Evolutionary conservation across 768 basidiomycete species (phyloP).

Genomic region (Psilocybe cyanescens): DNA sequence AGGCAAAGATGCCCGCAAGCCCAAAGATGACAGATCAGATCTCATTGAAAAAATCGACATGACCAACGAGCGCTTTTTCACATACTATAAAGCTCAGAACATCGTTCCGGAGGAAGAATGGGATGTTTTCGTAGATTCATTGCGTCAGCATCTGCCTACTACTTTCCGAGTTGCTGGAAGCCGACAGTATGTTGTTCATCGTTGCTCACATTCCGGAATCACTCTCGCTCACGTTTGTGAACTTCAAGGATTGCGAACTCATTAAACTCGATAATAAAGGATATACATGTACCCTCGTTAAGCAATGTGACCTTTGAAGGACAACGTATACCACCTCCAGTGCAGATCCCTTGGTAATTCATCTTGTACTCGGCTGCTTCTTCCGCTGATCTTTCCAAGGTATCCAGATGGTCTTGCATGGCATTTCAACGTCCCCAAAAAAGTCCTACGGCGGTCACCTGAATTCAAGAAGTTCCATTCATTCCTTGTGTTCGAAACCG

Average conservation of each 20-base stretch:
- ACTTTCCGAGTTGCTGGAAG: constrained; percentile 94
- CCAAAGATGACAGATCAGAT: constrained; percentile 44
- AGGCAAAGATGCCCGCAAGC: constrained; percentile 4
- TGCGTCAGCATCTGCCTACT: constrained; percentile 82
- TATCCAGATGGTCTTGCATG: constrained; percentile 95
- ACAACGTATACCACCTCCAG: constrained; percentile 75
- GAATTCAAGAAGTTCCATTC: constrained; percentile 96
- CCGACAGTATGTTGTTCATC: constrained; percentile 60
- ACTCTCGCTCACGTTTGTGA: constrained; percentile 7
- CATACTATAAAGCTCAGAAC: constrained; percentile 77
- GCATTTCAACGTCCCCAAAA: constrained; percentile 94
- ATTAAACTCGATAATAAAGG: constrained; percentile 78
- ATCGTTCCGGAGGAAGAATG: constrained; percentile 83
- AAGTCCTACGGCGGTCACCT: constrained; percentile 80
- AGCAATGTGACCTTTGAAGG: constrained; percentile 78
- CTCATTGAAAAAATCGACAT: constrained; percentile 64
- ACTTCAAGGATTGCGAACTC: constrained; percentile 60
- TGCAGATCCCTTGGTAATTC: constrained; percentile 81
- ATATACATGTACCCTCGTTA: constrained; percentile 78
- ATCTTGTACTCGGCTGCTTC: background rate
- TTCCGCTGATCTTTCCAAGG: constrained; percentile 46
- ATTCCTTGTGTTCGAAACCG: constrained; percentile 97
- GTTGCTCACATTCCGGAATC: background rate
- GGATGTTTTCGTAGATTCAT: constrained; percentile 65
- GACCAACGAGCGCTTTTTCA: constrained; percentile 68